Evolutionary conservation across 108 stramenopile genomes (phyloP).

Genomic region (Cyclotella distinguenda): DNA sequence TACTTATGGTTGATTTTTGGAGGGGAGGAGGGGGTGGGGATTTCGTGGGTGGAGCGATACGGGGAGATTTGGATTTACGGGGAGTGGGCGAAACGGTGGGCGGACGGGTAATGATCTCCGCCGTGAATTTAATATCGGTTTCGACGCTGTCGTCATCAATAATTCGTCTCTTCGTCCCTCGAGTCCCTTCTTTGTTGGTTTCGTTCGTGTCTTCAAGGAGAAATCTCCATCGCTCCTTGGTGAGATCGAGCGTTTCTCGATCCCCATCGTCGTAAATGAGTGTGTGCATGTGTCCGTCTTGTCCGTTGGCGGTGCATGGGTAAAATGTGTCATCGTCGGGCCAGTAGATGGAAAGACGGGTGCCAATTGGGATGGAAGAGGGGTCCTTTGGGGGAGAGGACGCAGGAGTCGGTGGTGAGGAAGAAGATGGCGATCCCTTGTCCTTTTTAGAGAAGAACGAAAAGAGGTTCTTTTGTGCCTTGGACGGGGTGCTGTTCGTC

Average conservation of each 20-base stretch:
- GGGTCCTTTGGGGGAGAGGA: conserved; percentile 24
- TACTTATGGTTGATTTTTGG: neutral
- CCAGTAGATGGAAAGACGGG: conserved; percentile 45
- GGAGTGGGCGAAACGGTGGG: neutral
- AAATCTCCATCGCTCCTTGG: conserved; percentile 44
- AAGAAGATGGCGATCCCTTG: neutral
- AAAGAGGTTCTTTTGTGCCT: conserved; percentile 50
- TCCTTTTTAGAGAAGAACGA: conserved; percentile 65
- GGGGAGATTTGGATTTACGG: neutral
- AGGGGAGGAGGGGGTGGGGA: neutral
- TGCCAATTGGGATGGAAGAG: conserved; percentile 1
- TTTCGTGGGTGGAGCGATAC: neutral
- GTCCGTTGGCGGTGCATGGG: conserved; percentile 6
- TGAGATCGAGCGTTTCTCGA: conserved; percentile 60
- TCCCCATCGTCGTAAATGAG: conserved; percentile 77
- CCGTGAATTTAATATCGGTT: neutral
- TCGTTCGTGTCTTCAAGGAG: conserved; percentile 3
- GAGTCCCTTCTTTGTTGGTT: neutral
- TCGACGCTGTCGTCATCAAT: neutral
- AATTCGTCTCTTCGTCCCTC: neutral
- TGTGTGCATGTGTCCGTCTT: conserved; percentile 1
- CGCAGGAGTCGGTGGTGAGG: neutral
- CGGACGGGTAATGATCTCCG: neutral
- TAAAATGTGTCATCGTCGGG: conserved; percentile 62
- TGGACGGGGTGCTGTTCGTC: neutral